Conservation (phyloP, 768 basidiomycete genomes). For the Lactarius hengduanensis region DNA sequence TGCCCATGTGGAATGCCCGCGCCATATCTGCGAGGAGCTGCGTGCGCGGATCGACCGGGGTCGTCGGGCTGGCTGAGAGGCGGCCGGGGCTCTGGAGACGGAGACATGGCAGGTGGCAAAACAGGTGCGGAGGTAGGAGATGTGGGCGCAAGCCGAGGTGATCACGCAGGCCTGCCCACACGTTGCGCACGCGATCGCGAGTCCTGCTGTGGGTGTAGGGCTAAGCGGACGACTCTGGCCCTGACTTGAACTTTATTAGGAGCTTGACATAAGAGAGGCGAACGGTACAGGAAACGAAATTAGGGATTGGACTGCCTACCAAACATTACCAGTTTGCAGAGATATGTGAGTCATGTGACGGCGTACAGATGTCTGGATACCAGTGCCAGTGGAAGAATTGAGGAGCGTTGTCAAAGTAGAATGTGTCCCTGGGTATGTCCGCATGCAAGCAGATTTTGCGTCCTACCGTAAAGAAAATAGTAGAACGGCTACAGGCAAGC, state of each 20-base stretch:
- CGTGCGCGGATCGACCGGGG: constrained; percentile 49
- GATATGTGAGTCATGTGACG: too few relatives aligned
- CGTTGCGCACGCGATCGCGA: constrained; percentile 53
- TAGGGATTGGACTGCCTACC: too few relatives aligned
- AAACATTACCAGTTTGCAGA: too few relatives aligned
- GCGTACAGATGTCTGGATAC: too few relatives aligned
- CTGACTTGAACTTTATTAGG: not conserved
- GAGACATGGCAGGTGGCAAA: not conserved
- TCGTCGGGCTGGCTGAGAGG: constrained; percentile 10
- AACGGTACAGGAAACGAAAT: too few relatives aligned
- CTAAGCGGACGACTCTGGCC: constrained; percentile 38
- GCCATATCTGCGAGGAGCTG: constrained; percentile 81
- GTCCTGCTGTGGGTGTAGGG: constrained; percentile 43
- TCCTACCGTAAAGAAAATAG: too few relatives aligned
- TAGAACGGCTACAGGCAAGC: too few relatives aligned
- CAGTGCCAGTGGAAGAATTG: too few relatives aligned
- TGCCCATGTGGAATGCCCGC: constrained; percentile 71
- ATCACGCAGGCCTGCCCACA: constrained; percentile 68
- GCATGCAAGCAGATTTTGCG: too few relatives aligned
- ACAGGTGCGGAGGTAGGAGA: constrained; percentile 7
- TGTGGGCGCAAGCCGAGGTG: constrained; percentile 49
- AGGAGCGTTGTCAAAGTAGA: too few relatives aligned
- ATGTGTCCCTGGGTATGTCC: too few relatives aligned
- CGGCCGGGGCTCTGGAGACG: constrained; percentile 10
- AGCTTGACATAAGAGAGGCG: too few relatives aligned